Evolutionary conservation across 1,284 basidiomycete species (phyloP), one percentile per base, ranked within the genome.

Genomic region (Rhodotorula sp.): DNA sequence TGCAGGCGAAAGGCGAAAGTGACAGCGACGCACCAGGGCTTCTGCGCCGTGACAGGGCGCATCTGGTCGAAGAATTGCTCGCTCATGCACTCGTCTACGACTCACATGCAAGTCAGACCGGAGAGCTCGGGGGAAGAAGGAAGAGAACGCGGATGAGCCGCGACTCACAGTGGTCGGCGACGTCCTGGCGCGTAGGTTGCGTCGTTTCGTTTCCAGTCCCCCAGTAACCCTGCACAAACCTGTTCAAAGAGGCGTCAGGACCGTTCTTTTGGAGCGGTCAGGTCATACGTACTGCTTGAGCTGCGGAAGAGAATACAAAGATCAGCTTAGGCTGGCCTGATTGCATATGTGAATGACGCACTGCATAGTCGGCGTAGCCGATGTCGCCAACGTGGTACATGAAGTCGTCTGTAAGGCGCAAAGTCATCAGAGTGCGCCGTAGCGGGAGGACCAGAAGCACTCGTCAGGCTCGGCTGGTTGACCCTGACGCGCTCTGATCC

Each of bases 61-160:
- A 81, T 74, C 74, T 80, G 70, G 64, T 80, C 80, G 67, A 78
- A 81, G 72, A 79, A 80, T 55, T 76, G 72, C 68, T 80, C 79
- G 66, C 74, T 77, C 49, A 78, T 72, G 19, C 62, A 54, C 68
- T 81, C 80, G 73, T 81, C 65, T 66, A 42, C 25, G 7, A 17
- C 4, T 9, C 19, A 1, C 21, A 41, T 19, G 23, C 41, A 13
- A 19, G 7, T 4, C 19, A 57, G n/a, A 12, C 23, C 14, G 56
- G 42, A 7, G n/a, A 14, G 42, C 23, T 25, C 34, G 34, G 7
- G 54, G 34, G 21, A 42, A 8, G 19, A 12, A 21, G 7, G 53
- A 42, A 0, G 42, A 34, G 19, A 49, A 54, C 3, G n/a, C 14
- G 19, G 10, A 23, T 13, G 7, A 12, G 7, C 50, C 19, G 9